phyloP scores from a whole-genome alignment of 495 filamentous ascomycete species.

The Neurospora terricola region DNA sequence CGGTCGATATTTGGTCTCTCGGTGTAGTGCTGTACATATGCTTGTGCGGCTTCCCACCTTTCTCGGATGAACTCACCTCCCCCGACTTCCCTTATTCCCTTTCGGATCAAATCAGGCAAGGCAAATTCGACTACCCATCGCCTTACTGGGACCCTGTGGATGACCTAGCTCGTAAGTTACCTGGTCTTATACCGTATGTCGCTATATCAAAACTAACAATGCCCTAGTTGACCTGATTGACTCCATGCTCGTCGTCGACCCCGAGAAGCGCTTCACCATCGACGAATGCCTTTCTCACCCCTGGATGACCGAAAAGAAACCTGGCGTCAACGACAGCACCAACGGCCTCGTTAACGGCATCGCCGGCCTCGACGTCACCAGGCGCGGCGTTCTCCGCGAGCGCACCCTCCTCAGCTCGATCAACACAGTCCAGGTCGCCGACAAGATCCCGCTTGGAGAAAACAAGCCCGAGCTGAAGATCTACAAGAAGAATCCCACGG shows the following conservation, averaged over 20 bases:
- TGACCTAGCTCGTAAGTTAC: constrained; percentile 57
- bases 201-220: constrained; percentile 7
- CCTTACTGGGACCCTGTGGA: constrained; percentile 95
- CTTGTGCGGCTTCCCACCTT: constrained; percentile 94
- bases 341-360: constrained; percentile 81
- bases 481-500: constrained; percentile 59
- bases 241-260: constrained; percentile 82
- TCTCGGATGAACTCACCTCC: constrained; percentile 83
- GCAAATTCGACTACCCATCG: constrained; percentile 85
- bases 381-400: constrained; percentile 68
- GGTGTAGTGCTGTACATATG: constrained; percentile 99
- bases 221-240: constrained; percentile 79
- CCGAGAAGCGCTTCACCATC: constrained; percentile 72
- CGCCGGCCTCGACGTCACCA: constrained; percentile 70
- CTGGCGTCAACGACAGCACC: constrained; percentile 71
- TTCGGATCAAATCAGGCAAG: constrained; percentile 82
- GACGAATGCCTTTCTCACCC: constrained; percentile 88
- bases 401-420: constrained; percentile 75
- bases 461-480: constrained; percentile 59
- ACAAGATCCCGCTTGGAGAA: constrained; percentile 45
- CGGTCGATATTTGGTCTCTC: constrained; percentile 94
- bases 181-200: not conserved
- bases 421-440: constrained; percentile 64
- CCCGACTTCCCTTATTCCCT: constrained; percentile 75
- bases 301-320: constrained; percentile 56